A percentile compares a stretch with the other conserved stretches of the same genome.
Evolutionary conservation across 2,329 filamentous ascomycete species (phyloP).

Genomic region (Gaeumannomyces tritici): DNA sequence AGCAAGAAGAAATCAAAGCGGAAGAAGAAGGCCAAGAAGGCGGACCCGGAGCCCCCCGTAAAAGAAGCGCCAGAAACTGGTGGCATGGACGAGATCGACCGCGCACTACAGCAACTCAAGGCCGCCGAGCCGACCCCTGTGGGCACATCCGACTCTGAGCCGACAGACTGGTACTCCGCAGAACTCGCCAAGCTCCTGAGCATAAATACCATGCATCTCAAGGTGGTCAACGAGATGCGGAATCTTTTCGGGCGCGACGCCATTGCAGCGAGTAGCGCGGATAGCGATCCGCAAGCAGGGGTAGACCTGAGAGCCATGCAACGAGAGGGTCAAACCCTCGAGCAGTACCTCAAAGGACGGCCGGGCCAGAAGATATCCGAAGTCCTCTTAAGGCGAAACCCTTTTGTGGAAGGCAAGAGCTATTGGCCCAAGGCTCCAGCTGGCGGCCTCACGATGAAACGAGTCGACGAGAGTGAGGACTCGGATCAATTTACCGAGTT

Average conservation of each 20-base stretch:
- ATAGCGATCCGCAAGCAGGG: constrained; percentile 4
- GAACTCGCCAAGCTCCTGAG: constrained; percentile 26
- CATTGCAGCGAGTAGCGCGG: constrained; percentile 36
- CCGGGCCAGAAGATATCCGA: constrained; percentile 58
- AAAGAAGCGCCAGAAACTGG: constrained; percentile 4
- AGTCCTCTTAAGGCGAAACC: constrained; percentile 64
- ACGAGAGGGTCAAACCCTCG: background rate
- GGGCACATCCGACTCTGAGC: constrained; percentile 4
- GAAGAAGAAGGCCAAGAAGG: constrained; percentile 15
- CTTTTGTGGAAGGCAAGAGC: constrained; percentile 79
- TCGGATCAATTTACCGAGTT: constrained; percentile 55
- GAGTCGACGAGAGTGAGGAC: constrained; percentile 23
- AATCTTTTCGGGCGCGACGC: constrained; percentile 46
- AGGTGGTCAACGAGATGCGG: constrained; percentile 85
- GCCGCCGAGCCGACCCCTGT: constrained; percentile 15
- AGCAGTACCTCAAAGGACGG: constrained; percentile 25
- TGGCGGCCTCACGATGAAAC: constrained; percentile 76
- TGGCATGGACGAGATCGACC: constrained; percentile 45
- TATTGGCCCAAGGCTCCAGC: constrained; percentile 74
- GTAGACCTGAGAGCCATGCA: background rate
- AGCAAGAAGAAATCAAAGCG: constrained; percentile 21
- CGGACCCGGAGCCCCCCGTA: background rate
- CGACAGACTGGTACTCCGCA: constrained; percentile 14
- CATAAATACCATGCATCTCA: constrained; percentile 61
- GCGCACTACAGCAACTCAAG: constrained; percentile 39